Evolutionary conservation across 805 yeast species (phyloP).

Genomic region (Yamadazyma sp.): DNA sequence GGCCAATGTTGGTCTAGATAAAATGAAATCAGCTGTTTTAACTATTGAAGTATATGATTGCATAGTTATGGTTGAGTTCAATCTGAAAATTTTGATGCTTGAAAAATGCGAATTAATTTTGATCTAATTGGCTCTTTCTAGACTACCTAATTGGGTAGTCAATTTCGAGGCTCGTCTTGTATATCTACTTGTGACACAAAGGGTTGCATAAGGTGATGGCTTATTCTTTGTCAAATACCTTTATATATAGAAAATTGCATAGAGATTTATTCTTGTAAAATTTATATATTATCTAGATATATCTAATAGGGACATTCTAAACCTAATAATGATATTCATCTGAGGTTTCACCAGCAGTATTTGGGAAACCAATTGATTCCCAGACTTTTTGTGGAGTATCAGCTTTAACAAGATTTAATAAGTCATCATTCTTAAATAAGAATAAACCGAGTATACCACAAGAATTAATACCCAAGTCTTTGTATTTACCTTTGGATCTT

Average conservation of each 20-base stretch:
- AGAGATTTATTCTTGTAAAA: background rate
- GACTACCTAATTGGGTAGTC: conserved; percentile 6
- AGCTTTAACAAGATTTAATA: conserved; percentile 43
- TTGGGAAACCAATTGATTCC: conserved; percentile 63
- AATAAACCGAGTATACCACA: conserved; percentile 79
- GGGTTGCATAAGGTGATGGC: too few species aligned
- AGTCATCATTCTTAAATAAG: conserved; percentile 65
- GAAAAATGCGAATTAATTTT: conserved; percentile 14
- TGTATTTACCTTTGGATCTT: conserved; percentile 55
- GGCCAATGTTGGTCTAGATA: conserved; percentile 74
- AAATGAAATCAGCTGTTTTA: conserved; percentile 73
- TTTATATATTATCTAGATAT: conserved; percentile 27
- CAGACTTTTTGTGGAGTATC: conserved; percentile 55
- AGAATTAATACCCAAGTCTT: conserved; percentile 67
- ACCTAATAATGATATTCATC: conserved; percentile 65
- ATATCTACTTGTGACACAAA: too few species aligned
- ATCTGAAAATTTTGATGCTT: conserved; percentile 9
- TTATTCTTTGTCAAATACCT: too few species aligned
- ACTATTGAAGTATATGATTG: conserved; percentile 66
- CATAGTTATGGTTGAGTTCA: conserved; percentile 30
- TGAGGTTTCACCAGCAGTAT: conserved; percentile 52
- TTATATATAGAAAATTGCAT: background rate
- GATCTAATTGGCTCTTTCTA: conserved; percentile 23
- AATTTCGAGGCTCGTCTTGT: too few species aligned
- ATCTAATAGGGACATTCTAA: too few species aligned